Evolutionary conservation across 2,329 filamentous ascomycete genomes (phyloP), one percentile per base, ranked within the genome.

Genomic region (Botrytis porri): DNA sequence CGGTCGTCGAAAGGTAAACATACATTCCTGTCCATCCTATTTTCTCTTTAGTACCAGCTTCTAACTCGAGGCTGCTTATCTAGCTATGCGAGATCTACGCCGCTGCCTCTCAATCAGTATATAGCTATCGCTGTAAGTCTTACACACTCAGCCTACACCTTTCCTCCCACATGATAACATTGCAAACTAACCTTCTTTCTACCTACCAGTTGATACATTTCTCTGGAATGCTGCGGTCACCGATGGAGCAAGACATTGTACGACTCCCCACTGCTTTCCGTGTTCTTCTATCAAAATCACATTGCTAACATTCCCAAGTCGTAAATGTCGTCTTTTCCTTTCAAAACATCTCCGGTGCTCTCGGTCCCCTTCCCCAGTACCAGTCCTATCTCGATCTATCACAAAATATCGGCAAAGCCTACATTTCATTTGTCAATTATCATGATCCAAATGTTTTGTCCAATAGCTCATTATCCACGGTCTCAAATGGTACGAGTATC

Each of bases 271-370:
- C 12, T 22, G 3, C 22, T 8, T 10, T 4, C 12, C 20, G 25
- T 59, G 12, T 1, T 18, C 16, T 39, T 32, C 25, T 43, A 35
- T 22, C 37, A 22, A 9, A 57, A 57, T 25, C 1, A 18, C n/a
- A 4, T 3, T 10, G 41, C 54, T 70, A 37, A 70, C 32, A 43
- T 9, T 4, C 25, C 12, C 16, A 32, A 70, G 69, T 86, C 70
- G 81, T 82, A 76, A 86, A 87, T 66, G 85, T 86, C 0, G 84
- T 84, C 3, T 87, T 84, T 76, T 84, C 82, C 74, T 86, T 87
- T 77, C 84, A 86, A 77, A 86, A 87, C 72, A 85, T 86, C 63
- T 83, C 82, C 1, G 85, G 85, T 0, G 74, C 83, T 37, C 78
- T 86, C n/a, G 85, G 85, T 0, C 82, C 85, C 0, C 81, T 84